Evolutionary conservation across 1,284 basidiomycete species (phyloP).

Genomic region (Lentinus polychrous): DNA sequence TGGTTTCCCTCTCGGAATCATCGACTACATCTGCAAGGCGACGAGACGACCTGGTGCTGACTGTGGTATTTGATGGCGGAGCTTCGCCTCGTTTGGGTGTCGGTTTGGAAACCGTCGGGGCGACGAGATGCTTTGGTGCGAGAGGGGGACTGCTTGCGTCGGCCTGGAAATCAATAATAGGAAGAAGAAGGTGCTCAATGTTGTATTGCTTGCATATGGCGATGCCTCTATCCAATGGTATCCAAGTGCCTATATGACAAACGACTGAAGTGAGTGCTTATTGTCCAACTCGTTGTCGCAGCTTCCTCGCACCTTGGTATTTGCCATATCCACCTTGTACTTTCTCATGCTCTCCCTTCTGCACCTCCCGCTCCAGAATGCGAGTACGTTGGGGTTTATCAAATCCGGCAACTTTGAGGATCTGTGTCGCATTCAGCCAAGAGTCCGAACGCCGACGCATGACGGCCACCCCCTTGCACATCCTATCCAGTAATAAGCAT

Average conservation of each 20-base stretch:
- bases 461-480: constrained; percentile 93
- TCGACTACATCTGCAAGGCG: constrained; percentile 36
- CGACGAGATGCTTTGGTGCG: constrained; percentile 92
- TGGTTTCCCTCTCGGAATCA: constrained; percentile 49
- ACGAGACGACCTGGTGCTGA: constrained; percentile 51
- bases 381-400: constrained; percentile 98
- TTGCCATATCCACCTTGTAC: constrained; percentile 99
- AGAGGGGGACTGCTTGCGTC: constrained; percentile 90
- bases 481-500: constrained; percentile 47
- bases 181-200: constrained; percentile 82
- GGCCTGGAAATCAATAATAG: constrained; percentile 93
- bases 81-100: constrained; percentile 41
- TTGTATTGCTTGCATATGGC: constrained; percentile 89
- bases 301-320: constrained; percentile 79
- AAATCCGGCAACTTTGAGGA: constrained; percentile 98
- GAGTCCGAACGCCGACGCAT: constrained; percentile 95
- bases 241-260: constrained; percentile 87
- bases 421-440: constrained; percentile 99
- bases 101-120: constrained; percentile 48
- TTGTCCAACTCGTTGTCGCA: background rate
- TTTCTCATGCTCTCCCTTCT: constrained; percentile 99
- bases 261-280: background rate
- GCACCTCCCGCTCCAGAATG: constrained; percentile 95
- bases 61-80: constrained; percentile 32
- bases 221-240: constrained; percentile 90